Evolutionary conservation across 1,139 yeast species (phyloP).

Genomic region (Yamadazyma diddensiae): DNA sequence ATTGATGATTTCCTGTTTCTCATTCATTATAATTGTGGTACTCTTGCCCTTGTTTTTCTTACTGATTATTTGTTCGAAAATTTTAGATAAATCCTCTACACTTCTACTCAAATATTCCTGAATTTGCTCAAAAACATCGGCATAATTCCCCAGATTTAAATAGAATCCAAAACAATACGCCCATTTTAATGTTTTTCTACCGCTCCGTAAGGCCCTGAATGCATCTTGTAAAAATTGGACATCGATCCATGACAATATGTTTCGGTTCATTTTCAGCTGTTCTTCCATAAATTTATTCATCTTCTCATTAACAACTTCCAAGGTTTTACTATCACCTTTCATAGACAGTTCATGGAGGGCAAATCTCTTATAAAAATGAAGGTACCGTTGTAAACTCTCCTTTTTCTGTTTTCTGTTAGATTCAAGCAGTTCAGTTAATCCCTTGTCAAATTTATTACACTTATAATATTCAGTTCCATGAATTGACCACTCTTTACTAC

Average conservation of each 20-base stretch:
- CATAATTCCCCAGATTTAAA: constrained; percentile 47
- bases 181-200: constrained; percentile 85
- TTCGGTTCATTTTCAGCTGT: constrained; percentile 17
- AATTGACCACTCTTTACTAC: constrained; percentile 71
- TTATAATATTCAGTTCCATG: constrained; percentile 68
- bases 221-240: constrained; percentile 80
- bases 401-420: constrained; percentile 33
- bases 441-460: constrained; percentile 59
- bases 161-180: constrained; percentile 82
- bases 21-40: constrained; percentile 39
- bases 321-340: constrained; percentile 65
- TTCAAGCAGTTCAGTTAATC: constrained; percentile 29
- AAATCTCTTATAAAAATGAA: constrained; percentile 76
- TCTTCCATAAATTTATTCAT: constrained; percentile 59
- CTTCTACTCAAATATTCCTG: constrained; percentile 70
- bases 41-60: constrained; percentile 32
- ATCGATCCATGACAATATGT: constrained; percentile 78
- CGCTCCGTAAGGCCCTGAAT: constrained; percentile 58
- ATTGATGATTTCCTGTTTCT: constrained; percentile 50
- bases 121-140: constrained; percentile 67
- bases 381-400: constrained; percentile 58
- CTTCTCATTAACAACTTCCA: constrained; percentile 58
- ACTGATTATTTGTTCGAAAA: constrained; percentile 58
- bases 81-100: constrained; percentile 75
- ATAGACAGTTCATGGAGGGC: constrained; percentile 77